Percentiles rank a stretch among this genome's conserved stretches.
Conservation (phyloP, 1,139 yeast genomes). For the Geotrichum cucujoidarum region DNA sequence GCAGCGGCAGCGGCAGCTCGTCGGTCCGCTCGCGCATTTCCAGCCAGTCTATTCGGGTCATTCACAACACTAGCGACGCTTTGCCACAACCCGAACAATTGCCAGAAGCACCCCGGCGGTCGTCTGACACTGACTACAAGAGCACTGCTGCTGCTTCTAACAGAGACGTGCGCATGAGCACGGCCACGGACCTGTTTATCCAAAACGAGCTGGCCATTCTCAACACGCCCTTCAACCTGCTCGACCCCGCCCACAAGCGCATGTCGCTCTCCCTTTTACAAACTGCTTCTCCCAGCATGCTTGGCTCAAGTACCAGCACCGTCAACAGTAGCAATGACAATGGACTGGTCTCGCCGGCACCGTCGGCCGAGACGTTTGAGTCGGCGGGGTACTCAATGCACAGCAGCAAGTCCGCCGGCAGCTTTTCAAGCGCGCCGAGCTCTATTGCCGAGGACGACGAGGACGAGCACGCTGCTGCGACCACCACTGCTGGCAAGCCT, state of each 20-base stretch:
- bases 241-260: not conserved
- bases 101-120: not conserved
- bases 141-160: not conserved
- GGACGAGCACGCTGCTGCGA: too few relatives aligned
- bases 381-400: constrained; percentile 5
- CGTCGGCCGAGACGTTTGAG: constrained; percentile 4
- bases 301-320: not conserved
- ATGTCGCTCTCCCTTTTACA: not conserved
- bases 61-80: not conserved
- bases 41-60: not conserved
- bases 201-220: not conserved
- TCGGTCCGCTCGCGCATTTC: not conserved
- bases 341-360: not conserved
- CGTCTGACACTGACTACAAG: not conserved
- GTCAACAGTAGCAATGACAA: not conserved
- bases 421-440: constrained; percentile 1
- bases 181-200: not conserved
- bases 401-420: not conserved
- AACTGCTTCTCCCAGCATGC: not conserved
- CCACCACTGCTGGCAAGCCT: too few relatives aligned
- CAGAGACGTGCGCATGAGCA: not conserved
- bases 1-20: not conserved
- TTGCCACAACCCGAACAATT: not conserved
- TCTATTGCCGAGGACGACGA: not conserved
- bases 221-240: not conserved